Evolutionary conservation across 176 grass and related monocot species (phyloP).

Genomic region (Bolboschoenus planiculmis): DNA sequence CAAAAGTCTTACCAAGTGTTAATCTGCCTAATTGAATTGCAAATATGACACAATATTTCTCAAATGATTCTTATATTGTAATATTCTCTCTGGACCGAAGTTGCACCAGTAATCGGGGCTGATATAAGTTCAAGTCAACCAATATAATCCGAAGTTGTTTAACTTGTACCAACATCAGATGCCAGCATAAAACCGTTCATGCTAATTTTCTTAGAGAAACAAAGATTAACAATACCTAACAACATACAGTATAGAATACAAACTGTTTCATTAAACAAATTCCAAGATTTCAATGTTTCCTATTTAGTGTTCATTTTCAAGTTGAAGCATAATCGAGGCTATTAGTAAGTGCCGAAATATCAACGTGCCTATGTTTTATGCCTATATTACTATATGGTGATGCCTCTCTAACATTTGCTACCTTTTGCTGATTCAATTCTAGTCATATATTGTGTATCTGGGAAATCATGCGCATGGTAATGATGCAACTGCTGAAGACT

Average conservation of each 20-base stretch:
- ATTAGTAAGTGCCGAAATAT: neutral
- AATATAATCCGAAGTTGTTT: no score
- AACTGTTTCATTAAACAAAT: neutral
- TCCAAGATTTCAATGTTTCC: neutral
- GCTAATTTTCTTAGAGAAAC: neutral
- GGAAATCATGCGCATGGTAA: constrained; percentile 41
- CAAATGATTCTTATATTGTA: no score
- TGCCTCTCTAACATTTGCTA: neutral
- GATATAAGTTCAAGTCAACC: no score
- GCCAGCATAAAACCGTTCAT: neutral
- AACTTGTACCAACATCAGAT: no score
- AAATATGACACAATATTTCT: no score
- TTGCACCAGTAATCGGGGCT: no score
- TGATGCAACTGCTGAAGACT: constrained; percentile 28
- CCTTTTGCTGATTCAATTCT: neutral
- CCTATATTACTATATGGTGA: neutral
- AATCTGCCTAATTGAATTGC: no score
- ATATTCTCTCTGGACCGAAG: no score
- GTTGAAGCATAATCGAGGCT: neutral
- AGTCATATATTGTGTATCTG: constrained; percentile 79
- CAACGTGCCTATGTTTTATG: neutral
- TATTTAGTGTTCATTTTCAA: neutral
- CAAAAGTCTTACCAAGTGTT: no score
- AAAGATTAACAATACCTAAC: neutral
- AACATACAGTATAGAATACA: neutral